Evolutionary conservation across 306 rosid species (phyloP).

Genomic region (Geum urbanum): DNA sequence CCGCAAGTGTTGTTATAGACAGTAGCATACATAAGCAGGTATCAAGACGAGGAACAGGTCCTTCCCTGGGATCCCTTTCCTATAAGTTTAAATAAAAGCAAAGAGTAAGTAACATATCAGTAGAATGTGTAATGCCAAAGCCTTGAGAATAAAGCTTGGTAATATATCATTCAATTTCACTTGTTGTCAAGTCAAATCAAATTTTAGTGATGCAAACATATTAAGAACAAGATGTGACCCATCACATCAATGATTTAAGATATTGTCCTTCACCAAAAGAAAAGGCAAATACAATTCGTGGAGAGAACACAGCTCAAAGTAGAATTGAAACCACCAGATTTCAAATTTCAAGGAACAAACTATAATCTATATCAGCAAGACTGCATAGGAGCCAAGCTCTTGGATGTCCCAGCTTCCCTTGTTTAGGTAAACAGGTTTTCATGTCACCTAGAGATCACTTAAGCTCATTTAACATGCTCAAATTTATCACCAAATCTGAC

Average conservation of each 20-base stretch:
- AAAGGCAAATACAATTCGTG: neutral
- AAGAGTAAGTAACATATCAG: neutral
- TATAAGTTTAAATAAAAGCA: constrained; percentile 25
- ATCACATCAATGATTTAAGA: neutral
- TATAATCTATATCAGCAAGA: neutral
- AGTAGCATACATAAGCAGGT: constrained; percentile 79
- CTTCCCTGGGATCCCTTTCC: constrained; percentile 78
- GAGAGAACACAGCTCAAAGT: neutral
- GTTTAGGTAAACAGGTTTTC: neutral
- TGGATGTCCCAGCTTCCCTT: neutral
- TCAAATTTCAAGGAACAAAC: neutral
- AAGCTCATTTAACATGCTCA: neutral
- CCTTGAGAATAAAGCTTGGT: constrained; percentile 2
- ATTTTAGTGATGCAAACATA: neutral
- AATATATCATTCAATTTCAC: neutral
- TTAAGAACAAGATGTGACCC: neutral
- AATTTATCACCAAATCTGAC: neutral
- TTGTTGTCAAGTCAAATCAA: neutral
- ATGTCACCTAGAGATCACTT: neutral
- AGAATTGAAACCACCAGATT: neutral
- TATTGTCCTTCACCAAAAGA: neutral
- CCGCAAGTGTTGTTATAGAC: constrained; percentile 62
- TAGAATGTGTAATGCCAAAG: neutral
- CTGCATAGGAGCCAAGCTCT: neutral
- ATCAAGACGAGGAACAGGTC: constrained; percentile 77